phyloP scores from a whole-genome alignment of 306 rosid genomes.

The Purshia tridentata region DNA sequence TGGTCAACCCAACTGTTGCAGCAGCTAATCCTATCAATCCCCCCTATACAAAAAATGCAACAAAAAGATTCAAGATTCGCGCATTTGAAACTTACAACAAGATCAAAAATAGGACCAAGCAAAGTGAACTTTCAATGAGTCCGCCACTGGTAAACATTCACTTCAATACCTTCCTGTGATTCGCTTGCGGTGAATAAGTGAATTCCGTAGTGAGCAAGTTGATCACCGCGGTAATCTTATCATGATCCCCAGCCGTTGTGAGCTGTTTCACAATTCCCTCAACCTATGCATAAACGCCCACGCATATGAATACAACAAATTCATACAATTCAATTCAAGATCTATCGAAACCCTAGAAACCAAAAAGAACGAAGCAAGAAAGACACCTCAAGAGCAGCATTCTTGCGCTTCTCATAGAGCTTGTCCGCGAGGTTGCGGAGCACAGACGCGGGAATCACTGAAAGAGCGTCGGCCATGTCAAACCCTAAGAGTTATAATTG shows the following conservation, averaged over 20 bases:
- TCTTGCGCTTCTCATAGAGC: constrained; percentile 97
- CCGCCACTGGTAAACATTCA: neutral
- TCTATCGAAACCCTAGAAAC: constrained; percentile 48
- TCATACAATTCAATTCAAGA: constrained; percentile 10
- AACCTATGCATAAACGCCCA: constrained; percentile 47
- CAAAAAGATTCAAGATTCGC: neutral
- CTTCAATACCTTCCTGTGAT: constrained; percentile 80
- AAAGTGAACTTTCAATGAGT: constrained; percentile 18
- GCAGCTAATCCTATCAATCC: constrained; percentile 99
- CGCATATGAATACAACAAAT: constrained; percentile 8
- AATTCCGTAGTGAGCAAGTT: constrained; percentile 70
- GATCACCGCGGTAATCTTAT: constrained; percentile 79
- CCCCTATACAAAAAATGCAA: constrained; percentile 50
- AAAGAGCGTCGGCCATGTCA: constrained; percentile 71
- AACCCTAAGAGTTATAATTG: constrained; percentile 19
- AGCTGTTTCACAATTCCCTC: constrained; percentile 94
- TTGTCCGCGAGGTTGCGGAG: constrained; percentile 95
- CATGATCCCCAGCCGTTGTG: constrained; percentile 71
- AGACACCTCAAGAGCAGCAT: constrained; percentile 92
- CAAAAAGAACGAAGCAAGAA: constrained; percentile 29
- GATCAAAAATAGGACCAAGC: constrained; percentile 14
- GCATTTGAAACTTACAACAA: constrained; percentile 15
- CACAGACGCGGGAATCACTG: constrained; percentile 65
- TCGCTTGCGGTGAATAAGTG: constrained; percentile 75
- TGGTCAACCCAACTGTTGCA: constrained; percentile 95